phyloP scores from a whole-genome alignment of 2,329 filamentous ascomycete genomes.

The Colletotrichum sidae region DNA sequence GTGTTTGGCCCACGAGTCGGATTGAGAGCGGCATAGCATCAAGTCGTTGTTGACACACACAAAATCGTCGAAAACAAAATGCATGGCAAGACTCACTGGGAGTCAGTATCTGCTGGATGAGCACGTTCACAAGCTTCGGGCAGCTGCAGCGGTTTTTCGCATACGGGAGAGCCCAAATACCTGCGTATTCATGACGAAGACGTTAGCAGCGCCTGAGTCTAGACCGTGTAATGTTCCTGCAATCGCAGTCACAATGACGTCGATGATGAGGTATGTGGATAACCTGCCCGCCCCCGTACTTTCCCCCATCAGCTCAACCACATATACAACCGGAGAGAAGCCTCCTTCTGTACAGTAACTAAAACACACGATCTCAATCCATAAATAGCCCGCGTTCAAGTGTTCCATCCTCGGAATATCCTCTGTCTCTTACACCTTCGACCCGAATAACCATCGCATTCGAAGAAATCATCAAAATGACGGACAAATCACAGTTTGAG shows the following conservation, averaged over 20 bases:
- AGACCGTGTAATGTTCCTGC: slow-evolving; percentile 22
- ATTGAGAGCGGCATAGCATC: no score
- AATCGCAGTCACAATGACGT: slow-evolving; percentile 37
- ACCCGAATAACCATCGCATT: background rate
- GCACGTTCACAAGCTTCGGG: background rate
- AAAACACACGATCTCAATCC: background rate
- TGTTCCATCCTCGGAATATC: background rate
- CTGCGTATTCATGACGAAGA: background rate
- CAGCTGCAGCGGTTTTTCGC: background rate
- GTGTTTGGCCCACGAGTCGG: no score
- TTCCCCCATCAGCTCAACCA: slow-evolving; percentile 14
- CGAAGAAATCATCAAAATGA: slow-evolving; percentile 11
- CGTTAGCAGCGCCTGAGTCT: slow-evolving; percentile 9
- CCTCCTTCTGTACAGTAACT: background rate
- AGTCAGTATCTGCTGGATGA: background rate
- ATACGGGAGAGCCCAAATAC: background rate
- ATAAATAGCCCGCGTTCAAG: background rate
- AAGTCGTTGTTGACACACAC: no score
- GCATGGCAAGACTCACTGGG: background rate
- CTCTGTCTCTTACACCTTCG: background rate
- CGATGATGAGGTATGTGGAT: slow-evolving; percentile 36
- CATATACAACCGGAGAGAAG: background rate
- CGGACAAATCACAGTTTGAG: slow-evolving; percentile 39
- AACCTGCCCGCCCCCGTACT: slow-evolving; percentile 7
- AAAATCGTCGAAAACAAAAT: no score